These are phyloP conservation scores for Boletus fagicola DNA, from an alignment of 768 basidiomycete genomes.

Conservation along the genomic window DNA sequence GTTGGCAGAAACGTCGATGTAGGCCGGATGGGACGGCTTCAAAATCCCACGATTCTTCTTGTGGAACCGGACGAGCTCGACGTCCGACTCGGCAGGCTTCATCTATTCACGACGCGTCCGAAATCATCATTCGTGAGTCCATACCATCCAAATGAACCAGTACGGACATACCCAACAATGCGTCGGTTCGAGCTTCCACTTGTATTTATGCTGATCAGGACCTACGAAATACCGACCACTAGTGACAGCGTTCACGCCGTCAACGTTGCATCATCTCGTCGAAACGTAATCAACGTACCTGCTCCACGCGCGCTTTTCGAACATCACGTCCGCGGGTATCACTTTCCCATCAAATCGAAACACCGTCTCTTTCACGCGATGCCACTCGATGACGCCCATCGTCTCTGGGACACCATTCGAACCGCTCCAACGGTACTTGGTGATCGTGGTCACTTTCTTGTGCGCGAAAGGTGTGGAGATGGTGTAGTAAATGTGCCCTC, in stretches of 20 bases:
- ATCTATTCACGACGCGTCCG: constrained; percentile 6
- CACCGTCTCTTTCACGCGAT: constrained; percentile 10
- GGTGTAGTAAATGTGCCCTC: constrained; percentile 17
- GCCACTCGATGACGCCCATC: constrained; percentile 29
- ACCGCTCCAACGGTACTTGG: constrained; percentile 23
- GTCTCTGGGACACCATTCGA: constrained; percentile 15
- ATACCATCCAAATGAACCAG: background rate
- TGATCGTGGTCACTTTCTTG: constrained; percentile 27
- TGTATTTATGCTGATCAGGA: constrained; percentile 30
- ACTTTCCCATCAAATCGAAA: constrained; percentile 20
- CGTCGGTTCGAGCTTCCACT: constrained; percentile 30
- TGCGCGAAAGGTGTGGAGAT: constrained; percentile 15
- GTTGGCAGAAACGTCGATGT: constrained; percentile 20
- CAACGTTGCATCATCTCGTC: background rate
- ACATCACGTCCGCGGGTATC: constrained; percentile 7
- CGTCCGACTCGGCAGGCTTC: constrained; percentile 16
- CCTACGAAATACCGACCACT: constrained; percentile 36
- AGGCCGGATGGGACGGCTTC: constrained; percentile 20
- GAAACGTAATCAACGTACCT: constrained; percentile 12
- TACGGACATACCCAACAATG: constrained; percentile 27
- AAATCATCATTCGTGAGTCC: background rate
- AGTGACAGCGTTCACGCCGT: background rate
- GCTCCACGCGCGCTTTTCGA: constrained; percentile 16
- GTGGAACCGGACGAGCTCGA: constrained; percentile 25
- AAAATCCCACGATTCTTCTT: constrained; percentile 22